A percentile compares a stretch with the other conserved stretches of the same genome.
These are phyloP conservation scores for Ajuga chamaepitys DNA, from an alignment of 257 asterid species.

Conservation along the genomic window DNA sequence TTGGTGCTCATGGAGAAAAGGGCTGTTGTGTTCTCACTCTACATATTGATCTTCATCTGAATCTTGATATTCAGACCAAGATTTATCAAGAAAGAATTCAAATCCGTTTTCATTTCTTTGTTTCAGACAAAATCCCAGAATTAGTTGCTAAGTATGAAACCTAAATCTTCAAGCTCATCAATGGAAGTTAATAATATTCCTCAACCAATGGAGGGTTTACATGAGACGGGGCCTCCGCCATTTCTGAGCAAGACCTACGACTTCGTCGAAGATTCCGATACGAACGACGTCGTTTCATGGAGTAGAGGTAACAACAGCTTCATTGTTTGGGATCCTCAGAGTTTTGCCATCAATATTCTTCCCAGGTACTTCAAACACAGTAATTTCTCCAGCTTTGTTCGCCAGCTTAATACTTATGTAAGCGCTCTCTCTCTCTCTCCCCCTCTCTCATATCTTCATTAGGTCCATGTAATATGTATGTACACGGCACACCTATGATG, in stretches of 20 bases:
- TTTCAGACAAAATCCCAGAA: too few species aligned
- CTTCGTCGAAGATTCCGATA: constrained; percentile 58
- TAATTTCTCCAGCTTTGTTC: constrained; percentile 74
- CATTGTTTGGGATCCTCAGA: constrained; percentile 72
- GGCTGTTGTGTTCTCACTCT: background rate
- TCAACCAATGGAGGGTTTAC: constrained; percentile 50
- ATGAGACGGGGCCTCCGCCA: constrained; percentile 54
- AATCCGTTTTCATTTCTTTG: too few species aligned
- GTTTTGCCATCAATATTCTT: constrained; percentile 51
- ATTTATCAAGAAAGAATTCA: too few species aligned
- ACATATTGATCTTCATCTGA: constrained; percentile 1
- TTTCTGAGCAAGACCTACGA: constrained; percentile 72
- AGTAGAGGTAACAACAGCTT: constrained; percentile 69
- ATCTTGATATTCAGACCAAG: too few species aligned
- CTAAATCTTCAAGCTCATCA: too few species aligned
- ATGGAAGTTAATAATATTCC: constrained; percentile 20
- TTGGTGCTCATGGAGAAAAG: background rate
- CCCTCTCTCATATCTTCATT: background rate
- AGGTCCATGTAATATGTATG: background rate
- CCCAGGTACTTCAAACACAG: constrained; percentile 80
- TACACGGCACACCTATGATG: too few species aligned
- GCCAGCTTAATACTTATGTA: constrained; percentile 81
- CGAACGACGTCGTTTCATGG: constrained; percentile 58
- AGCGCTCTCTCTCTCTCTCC: background rate
- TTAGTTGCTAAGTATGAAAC: too few species aligned